A percentile compares a stretch with the other conserved stretches of the same genome.
Evolutionary conservation across 164 flowering plant species (phyloP).

Genomic region (Brasenia schreberi): DNA sequence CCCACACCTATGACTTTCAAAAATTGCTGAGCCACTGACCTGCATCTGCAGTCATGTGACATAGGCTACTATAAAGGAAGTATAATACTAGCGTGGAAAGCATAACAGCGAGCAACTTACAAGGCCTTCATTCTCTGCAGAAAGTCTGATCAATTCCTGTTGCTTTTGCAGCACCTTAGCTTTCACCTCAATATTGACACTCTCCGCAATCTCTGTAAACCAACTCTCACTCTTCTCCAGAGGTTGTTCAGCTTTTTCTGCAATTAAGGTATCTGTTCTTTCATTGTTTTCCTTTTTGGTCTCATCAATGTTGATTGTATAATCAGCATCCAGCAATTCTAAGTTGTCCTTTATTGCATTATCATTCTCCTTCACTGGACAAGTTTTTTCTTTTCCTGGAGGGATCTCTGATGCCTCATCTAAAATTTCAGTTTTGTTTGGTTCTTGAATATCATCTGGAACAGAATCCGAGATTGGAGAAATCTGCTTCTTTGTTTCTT

Average conservation of each 20-base stretch:
- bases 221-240: background rate
- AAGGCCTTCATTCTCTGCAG: conserved; percentile 32
- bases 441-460: conserved; percentile 13
- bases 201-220: conserved; percentile 1
- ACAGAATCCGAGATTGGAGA: conserved; percentile 9
- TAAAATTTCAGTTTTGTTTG: conserved; percentile 1
- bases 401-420: conserved; percentile 14
- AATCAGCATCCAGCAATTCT: conserved; percentile 10
- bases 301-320: background rate
- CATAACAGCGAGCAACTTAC: background rate
- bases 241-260: background rate
- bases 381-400: conserved; percentile 29
- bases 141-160: conserved; percentile 24
- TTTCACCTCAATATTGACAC: conserved; percentile 36
- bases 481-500: conserved; percentile 23
- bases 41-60: too few relatives aligned
- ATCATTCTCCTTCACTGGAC: background rate
- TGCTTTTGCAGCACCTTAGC: conserved; percentile 36
- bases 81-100: background rate
- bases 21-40: too few relatives aligned
- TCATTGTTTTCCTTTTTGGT: background rate
- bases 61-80: too few relatives aligned
- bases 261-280: too few relatives aligned
- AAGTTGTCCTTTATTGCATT: conserved; percentile 10
- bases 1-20: too few relatives aligned